phyloP scores from a whole-genome alignment of 1,284 basidiomycete genomes.

The Rhodotorula sp. region DNA sequence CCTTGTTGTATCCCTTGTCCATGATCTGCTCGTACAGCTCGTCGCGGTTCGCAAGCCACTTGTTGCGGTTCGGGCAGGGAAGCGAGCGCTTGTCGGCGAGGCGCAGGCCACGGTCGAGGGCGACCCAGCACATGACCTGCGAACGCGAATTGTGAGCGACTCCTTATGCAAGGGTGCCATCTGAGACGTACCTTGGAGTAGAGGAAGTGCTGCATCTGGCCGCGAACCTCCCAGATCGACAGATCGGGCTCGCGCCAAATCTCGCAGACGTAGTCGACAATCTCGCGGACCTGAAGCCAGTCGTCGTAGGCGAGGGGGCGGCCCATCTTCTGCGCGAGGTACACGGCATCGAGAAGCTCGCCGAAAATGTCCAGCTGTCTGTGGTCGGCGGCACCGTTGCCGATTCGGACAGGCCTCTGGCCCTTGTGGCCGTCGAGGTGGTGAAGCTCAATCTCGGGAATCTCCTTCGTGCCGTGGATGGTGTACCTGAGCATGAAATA shows the following conservation, averaged over 20 bases:
- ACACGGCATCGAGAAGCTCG: constrained; percentile 56
- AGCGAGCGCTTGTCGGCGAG: constrained; percentile 77
- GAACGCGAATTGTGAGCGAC: background rate
- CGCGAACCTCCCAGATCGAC: constrained; percentile 63
- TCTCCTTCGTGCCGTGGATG: constrained; percentile 71
- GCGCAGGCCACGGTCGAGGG: constrained; percentile 75
- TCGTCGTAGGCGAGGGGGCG: constrained; percentile 52
- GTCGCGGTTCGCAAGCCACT: constrained; percentile 75
- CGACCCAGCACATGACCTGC: constrained; percentile 63
- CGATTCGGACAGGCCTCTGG: constrained; percentile 51
- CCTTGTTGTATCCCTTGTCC: constrained; percentile 71
- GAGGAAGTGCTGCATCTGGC: constrained; percentile 74
- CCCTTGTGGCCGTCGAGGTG: constrained; percentile 52
- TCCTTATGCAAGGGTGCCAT: constrained; percentile 33
- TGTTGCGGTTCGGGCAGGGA: constrained; percentile 49
- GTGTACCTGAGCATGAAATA: constrained; percentile 58
- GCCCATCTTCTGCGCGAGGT: constrained; percentile 75
- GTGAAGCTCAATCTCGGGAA: constrained; percentile 36
- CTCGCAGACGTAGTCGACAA: constrained; percentile 50
- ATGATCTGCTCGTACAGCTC: constrained; percentile 71
- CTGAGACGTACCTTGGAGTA: constrained; percentile 68
- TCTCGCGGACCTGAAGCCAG: constrained; percentile 54
- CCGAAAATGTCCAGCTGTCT: constrained; percentile 86
- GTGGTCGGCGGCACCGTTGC: constrained; percentile 63
- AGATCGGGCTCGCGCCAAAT: constrained; percentile 48